Percentiles rank a stretch among this genome's conserved stretches.
These are phyloP conservation scores for Atkinsonella hypoxylon DNA, from an alignment of 2,329 filamentous ascomycete species.

Conservation along the genomic window DNA sequence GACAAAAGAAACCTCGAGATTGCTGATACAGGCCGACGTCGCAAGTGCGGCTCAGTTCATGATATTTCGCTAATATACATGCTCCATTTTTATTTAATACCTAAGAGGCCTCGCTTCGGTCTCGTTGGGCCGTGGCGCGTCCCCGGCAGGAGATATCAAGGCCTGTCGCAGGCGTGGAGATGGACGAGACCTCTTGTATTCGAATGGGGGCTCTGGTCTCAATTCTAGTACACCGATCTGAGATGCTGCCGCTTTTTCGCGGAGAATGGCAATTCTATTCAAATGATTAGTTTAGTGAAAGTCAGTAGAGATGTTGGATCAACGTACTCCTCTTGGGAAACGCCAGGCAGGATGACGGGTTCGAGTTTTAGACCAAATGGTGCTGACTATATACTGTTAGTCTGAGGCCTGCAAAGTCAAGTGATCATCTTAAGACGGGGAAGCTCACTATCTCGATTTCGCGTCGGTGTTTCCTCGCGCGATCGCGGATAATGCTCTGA, in stretches of 20 bases:
- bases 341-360: slow-evolving; percentile 38
- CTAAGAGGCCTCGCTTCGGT: slow-evolving; percentile 1
- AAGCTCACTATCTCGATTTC: slow-evolving; percentile 34
- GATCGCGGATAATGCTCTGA: slow-evolving; percentile 26
- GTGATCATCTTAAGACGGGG: background rate
- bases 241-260: slow-evolving; percentile 39
- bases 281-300: background rate
- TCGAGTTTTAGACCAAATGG: slow-evolving; percentile 48
- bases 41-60: background rate
- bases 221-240: slow-evolving; percentile 32
- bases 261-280: slow-evolving; percentile 34
- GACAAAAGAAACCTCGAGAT: background rate
- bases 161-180: slow-evolving; percentile 5
- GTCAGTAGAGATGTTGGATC: background rate
- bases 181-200: slow-evolving; percentile 7
- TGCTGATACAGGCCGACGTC: background rate
- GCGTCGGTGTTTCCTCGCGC: slow-evolving; percentile 30
- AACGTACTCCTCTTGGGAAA: slow-evolving; percentile 48
- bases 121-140: background rate
- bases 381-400: slow-evolving; percentile 30
- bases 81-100: background rate
- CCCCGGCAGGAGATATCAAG: background rate
- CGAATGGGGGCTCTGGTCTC: slow-evolving; percentile 3
- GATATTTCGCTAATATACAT: background rate
- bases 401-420: background rate